Percentiles rank a stretch among this genome's conserved stretches.
phyloP scores from a whole-genome alignment of 2,329 filamentous ascomycete genomes.

The Arthrobotrys musiformis region DNA sequence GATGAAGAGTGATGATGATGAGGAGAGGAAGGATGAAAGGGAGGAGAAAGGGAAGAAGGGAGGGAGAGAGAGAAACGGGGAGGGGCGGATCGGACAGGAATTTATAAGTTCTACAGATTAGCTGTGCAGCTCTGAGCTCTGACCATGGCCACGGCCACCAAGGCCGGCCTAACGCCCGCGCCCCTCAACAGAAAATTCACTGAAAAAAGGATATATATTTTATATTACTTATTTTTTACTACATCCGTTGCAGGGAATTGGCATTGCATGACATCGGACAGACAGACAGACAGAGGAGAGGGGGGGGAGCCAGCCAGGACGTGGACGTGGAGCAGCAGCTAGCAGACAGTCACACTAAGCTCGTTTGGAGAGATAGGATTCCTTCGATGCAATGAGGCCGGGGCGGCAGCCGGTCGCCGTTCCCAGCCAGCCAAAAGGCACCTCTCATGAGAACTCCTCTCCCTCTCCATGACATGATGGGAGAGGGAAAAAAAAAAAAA shows the following conservation, averaged over 20 bases:
- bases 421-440: conserved; percentile 30
- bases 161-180: too few species aligned
- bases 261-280: too few species aligned
- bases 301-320: too few species aligned
- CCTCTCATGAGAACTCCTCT: not conserved
- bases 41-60: conserved; percentile 9
- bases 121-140: not conserved
- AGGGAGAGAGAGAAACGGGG: conserved; percentile 10
- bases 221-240: not conserved
- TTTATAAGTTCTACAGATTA: conserved; percentile 34
- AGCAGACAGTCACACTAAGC: too few species aligned
- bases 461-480: too few species aligned
- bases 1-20: conserved; percentile 7
- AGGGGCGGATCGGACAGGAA: conserved; percentile 50
- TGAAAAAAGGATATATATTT: not conserved
- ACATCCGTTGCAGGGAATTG: too few species aligned
- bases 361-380: conserved; percentile 11
- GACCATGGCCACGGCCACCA: not conserved
- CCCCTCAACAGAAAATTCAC: not conserved
- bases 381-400: not conserved
- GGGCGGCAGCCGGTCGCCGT: conserved; percentile 24
- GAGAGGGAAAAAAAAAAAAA: too few species aligned
- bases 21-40: not conserved
- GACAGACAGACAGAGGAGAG: too few species aligned
- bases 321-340: not conserved